These are phyloP conservation scores for Lojkania enalia DNA, from an alignment of 2,329 filamentous ascomycete species.

Conservation along the genomic window DNA sequence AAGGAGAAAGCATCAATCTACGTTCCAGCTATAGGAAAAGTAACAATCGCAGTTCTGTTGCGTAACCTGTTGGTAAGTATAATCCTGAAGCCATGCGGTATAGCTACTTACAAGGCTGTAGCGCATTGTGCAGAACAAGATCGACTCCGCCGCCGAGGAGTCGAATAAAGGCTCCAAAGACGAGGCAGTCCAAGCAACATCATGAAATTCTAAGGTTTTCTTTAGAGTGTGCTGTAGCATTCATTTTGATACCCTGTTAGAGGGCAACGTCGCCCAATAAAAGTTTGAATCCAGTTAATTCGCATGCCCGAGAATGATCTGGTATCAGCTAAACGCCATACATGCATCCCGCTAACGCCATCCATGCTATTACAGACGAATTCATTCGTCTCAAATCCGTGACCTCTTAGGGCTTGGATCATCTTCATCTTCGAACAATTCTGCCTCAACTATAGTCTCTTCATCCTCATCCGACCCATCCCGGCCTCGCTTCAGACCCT, in stretches of 20 bases:
- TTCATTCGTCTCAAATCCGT: conserved; percentile 6
- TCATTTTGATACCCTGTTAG: conserved; percentile 7
- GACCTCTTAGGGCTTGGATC: conserved; percentile 32
- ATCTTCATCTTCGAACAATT: conserved; percentile 25
- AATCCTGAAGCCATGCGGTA: not conserved
- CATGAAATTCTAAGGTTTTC: not conserved
- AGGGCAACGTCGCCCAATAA: conserved; percentile 2
- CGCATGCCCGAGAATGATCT: not conserved
- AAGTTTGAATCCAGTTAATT: not conserved
- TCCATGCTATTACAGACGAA: conserved; percentile 15
- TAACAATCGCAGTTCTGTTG: conserved; percentile 89
- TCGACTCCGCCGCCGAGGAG: conserved; percentile 35
- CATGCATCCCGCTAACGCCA: conserved; percentile 6
- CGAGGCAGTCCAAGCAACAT: conserved; percentile 11
- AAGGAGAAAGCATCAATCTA: conserved; percentile 98
- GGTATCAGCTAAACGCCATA: conserved; percentile 8
- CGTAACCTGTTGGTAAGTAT: conserved; percentile 80
- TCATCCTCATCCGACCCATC: conserved; percentile 58
- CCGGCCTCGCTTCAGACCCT: conserved; percentile 86
- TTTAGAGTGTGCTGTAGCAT: not conserved
- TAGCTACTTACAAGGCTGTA: conserved; percentile 25
- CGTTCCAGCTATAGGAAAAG: conserved; percentile 95
- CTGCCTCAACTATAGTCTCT: conserved; percentile 21
- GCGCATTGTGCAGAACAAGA: conserved; percentile 51
- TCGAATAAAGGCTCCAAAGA: conserved; percentile 7